These are phyloP conservation scores for Boletus bicolor DNA, from an alignment of 768 basidiomycete species.

Conservation along the genomic window DNA sequence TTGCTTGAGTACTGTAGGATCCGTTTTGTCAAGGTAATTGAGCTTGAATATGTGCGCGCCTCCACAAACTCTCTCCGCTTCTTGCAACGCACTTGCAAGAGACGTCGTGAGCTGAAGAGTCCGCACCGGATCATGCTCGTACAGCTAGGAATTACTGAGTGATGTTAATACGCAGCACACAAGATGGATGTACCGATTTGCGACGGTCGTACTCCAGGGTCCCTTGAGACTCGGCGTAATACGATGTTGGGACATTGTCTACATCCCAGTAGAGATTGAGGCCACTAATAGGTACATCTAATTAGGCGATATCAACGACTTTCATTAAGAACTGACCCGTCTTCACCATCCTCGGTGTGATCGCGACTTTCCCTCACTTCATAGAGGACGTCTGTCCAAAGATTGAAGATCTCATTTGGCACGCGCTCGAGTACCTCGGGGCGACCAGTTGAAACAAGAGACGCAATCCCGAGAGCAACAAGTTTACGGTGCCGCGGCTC, in stretches of 20 bases:
- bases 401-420: slow-evolving; percentile 72
- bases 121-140: slow-evolving; percentile 70
- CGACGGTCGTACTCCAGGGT: slow-evolving; percentile 78
- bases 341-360: slow-evolving; percentile 34
- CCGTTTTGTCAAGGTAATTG: slow-evolving; percentile 60
- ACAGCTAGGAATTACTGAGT: slow-evolving; percentile 47
- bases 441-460: slow-evolving; percentile 71
- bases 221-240: slow-evolving; percentile 61
- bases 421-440: slow-evolving; percentile 71
- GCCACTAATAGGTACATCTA: slow-evolving; percentile 15
- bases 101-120: slow-evolving; percentile 59
- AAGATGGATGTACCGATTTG: slow-evolving; percentile 49
- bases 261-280: slow-evolving; percentile 71
- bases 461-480: slow-evolving; percentile 76
- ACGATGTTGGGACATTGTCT: slow-evolving; percentile 52
- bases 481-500: slow-evolving; percentile 84
- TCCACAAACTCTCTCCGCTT: slow-evolving; percentile 59
- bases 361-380: slow-evolving; percentile 74
- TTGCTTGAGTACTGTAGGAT: slow-evolving; percentile 71
- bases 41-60: slow-evolving; percentile 59
- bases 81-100: slow-evolving; percentile 55
- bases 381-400: slow-evolving; percentile 87
- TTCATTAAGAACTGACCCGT: slow-evolving; percentile 26
- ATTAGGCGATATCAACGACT: neutral
- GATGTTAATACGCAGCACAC: slow-evolving; percentile 1